A percentile compares a stretch with the other conserved stretches of the same genome.
Evolutionary conservation across 1,284 basidiomycete genomes (phyloP).

Genomic region (Irpex sp.): DNA sequence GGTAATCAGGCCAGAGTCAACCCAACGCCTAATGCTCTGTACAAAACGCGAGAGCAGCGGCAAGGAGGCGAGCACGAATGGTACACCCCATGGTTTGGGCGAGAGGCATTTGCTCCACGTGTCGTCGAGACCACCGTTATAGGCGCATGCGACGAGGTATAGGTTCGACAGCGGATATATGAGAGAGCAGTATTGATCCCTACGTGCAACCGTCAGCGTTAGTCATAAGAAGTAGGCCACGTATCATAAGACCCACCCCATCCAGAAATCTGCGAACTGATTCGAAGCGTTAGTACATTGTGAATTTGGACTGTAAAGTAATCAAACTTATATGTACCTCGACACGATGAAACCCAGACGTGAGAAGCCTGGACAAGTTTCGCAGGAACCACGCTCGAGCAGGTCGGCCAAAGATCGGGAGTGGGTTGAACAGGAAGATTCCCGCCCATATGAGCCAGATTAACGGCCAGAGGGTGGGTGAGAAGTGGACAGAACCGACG

Average conservation of each 20-base stretch:
- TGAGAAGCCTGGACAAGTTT: conserved; percentile 57
- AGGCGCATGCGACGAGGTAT: conserved; percentile 73
- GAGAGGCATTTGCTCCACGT: conserved; percentile 40
- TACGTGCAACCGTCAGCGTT: conserved; percentile 33
- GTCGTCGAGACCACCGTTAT: conserved; percentile 50
- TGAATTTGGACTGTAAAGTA: too few relatives aligned
- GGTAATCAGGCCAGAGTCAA: conserved; percentile 67
- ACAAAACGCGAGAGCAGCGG: conserved; percentile 75
- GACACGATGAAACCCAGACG: conserved; percentile 71
- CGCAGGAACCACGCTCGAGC: conserved; percentile 81
- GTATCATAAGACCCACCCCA: conserved; percentile 50
- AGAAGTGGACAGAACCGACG: conserved; percentile 45
- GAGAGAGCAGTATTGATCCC: conserved; percentile 83
- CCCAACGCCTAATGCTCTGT: conserved; percentile 86
- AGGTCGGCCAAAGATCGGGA: conserved; percentile 61
- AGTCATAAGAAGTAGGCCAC: neutral
- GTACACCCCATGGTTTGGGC: conserved; percentile 53
- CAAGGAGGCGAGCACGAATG: conserved; percentile 51
- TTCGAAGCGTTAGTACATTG: neutral
- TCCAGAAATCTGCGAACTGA: conserved; percentile 80
- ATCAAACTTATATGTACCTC: too few relatives aligned
- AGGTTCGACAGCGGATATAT: conserved; percentile 72
- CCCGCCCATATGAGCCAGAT: conserved; percentile 74
- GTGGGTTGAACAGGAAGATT: conserved; percentile 71
- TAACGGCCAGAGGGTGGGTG: conserved; percentile 73